Evolutionary conservation across 2,329 filamentous ascomycete genomes (phyloP).

Genomic region (Fusarium pseudocircinatum): DNA sequence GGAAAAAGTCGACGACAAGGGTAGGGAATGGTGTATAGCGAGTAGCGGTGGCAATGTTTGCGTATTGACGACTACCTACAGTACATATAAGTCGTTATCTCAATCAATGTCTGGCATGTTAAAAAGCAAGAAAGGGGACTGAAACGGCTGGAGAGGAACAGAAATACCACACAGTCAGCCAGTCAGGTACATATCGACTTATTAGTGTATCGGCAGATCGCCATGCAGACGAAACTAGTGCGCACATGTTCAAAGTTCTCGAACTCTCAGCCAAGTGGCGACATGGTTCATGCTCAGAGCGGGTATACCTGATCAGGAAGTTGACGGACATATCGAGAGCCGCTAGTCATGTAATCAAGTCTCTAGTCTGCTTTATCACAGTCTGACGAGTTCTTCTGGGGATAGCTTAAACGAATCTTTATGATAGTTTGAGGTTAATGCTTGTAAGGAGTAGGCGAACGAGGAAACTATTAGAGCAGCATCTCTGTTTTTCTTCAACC

Average conservation of each 20-base stretch:
- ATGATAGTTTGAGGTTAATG: slow-evolving; percentile 4
- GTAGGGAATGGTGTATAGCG: neutral
- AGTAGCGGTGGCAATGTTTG: neutral
- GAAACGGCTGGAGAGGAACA: slow-evolving; percentile 8
- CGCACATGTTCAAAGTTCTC: slow-evolving; percentile 9
- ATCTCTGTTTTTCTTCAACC: neutral
- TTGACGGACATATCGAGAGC: slow-evolving; percentile 22
- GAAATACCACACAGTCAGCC: slow-evolving; percentile 3
- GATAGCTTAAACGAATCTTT: slow-evolving; percentile 11
- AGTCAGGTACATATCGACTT: neutral
- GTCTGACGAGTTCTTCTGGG: slow-evolving; percentile 16
- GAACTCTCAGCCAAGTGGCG: slow-evolving; percentile 24
- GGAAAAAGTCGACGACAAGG: neutral
- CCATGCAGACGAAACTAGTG: slow-evolving; percentile 21
- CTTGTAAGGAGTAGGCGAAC: slow-evolving; percentile 12
- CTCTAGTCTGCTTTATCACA: slow-evolving; percentile 11
- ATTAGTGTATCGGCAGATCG: slow-evolving; percentile 25
- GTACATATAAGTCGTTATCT: neutral
- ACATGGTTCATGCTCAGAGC: slow-evolving; percentile 21
- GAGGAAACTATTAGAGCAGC: slow-evolving; percentile 5
- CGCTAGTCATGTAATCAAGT: slow-evolving; percentile 27
- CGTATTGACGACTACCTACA: neutral
- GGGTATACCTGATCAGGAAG: slow-evolving; percentile 31
- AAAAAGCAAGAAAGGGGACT: neutral
- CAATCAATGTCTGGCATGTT: neutral